phyloP scores from a whole-genome alignment of 164 flowering plant species.

The Pachysandra terminalis region DNA sequence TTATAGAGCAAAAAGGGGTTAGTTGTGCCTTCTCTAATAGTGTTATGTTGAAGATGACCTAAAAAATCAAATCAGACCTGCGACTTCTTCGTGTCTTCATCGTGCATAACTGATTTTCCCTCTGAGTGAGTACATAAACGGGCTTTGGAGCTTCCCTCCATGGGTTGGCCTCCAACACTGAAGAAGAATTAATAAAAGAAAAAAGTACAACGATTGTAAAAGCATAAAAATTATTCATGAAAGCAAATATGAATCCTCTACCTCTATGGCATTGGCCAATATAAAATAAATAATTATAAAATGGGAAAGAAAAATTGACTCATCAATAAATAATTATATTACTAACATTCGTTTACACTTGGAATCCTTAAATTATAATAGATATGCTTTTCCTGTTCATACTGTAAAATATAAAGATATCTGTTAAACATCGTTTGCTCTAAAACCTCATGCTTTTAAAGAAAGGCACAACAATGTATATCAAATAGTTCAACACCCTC shows the following conservation, averaged over 20 bases:
- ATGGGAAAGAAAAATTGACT: background rate
- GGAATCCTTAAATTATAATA: too few species aligned
- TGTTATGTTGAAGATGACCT: background rate
- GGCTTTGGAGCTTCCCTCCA: constrained; percentile 88
- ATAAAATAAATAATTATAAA: too few species aligned
- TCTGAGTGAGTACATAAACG: constrained; percentile 88
- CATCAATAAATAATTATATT: too few species aligned
- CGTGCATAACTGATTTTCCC: constrained; percentile 86
- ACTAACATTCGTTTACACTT: too few species aligned
- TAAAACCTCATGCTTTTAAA: too few species aligned
- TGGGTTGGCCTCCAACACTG: constrained; percentile 92
- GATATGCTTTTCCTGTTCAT: background rate
- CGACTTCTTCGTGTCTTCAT: constrained; percentile 92
- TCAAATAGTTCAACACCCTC: too few species aligned
- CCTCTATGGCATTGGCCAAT: background rate
- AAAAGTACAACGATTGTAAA: background rate
- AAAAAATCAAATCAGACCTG: constrained; percentile 45
- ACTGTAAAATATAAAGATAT: background rate
- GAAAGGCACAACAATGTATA: too few species aligned
- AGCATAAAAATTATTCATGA: background rate
- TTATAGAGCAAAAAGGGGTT: too few species aligned
- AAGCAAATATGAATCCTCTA: background rate
- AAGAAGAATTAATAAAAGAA: constrained; percentile 5
- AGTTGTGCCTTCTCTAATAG: background rate
- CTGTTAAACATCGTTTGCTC: too few species aligned